Percentiles rank a stretch among this genome's conserved stretches.
Conservation (phyloP, 1,139 yeast species). For the Yamadazyma taylorii region DNA sequence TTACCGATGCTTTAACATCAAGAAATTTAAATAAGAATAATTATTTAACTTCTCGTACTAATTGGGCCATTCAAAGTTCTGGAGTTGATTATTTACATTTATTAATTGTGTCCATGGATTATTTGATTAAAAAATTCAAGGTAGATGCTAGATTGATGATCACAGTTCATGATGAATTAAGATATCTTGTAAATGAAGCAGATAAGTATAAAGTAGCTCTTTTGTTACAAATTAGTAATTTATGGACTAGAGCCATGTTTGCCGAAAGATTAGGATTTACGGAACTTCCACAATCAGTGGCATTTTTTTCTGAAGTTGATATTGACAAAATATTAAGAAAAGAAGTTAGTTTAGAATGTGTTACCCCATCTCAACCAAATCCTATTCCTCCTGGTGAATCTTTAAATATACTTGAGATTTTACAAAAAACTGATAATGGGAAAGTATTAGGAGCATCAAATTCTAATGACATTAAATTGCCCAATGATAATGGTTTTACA, state of each 20-base stretch:
- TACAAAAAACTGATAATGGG: conserved; percentile 29
- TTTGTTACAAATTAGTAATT: conserved; percentile 81
- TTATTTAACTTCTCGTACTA: conserved; percentile 86
- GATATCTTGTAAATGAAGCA: conserved; percentile 73
- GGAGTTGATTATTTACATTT: conserved; percentile 96
- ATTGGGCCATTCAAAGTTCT: conserved; percentile 98
- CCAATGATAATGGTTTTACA: conserved; percentile 9
- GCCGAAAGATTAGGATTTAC: conserved; percentile 88
- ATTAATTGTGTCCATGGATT: conserved; percentile 84
- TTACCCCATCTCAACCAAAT: conserved; percentile 81
- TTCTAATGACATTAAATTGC: conserved; percentile 11
- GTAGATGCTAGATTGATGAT: conserved; percentile 79
- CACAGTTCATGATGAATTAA: conserved; percentile 93
- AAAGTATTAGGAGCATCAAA: conserved; percentile 16
- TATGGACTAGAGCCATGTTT: conserved; percentile 97
- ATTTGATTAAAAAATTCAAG: conserved; percentile 60
- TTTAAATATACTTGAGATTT: conserved; percentile 55
- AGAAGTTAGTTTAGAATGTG: conserved; percentile 84
- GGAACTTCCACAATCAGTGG: conserved; percentile 92
- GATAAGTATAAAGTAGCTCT: conserved; percentile 77
- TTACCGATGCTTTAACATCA: conserved; percentile 78
- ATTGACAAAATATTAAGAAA: conserved; percentile 84
- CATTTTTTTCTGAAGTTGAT: conserved; percentile 93
- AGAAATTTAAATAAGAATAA: conserved; percentile 62
- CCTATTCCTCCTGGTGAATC: conserved; percentile 82